Evolutionary conservation across 2,329 filamentous ascomycete genomes (phyloP).

Genomic region (Catunica adiposa): DNA sequence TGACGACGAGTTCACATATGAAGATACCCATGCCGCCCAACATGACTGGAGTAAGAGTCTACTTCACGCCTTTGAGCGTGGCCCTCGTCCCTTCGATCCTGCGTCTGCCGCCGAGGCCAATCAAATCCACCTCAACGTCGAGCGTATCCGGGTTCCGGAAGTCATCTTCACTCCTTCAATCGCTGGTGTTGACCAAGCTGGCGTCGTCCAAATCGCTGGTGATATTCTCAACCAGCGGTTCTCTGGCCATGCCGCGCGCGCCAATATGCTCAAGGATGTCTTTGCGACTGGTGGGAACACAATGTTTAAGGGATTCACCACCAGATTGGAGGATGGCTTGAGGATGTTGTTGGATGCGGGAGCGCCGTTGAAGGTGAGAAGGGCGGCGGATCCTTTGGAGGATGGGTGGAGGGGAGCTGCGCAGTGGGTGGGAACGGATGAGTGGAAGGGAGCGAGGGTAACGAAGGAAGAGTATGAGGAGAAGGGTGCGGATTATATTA

Average conservation of each 20-base stretch:
- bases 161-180: constrained; percentile 86
- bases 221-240: constrained; percentile 80
- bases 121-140: constrained; percentile 90
- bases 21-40: constrained; percentile 81
- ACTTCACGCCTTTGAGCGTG: constrained; percentile 77
- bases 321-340: constrained; percentile 58
- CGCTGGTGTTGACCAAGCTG: constrained; percentile 82
- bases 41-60: constrained; percentile 89
- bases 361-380: constrained; percentile 50
- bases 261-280: constrained; percentile 64
- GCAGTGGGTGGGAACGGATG: constrained; percentile 52
- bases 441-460: constrained; percentile 49
- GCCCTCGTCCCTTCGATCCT: constrained; percentile 69
- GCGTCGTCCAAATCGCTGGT: constrained; percentile 78
- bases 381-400: constrained; percentile 57
- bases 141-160: constrained; percentile 86
- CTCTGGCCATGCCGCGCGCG: constrained; percentile 36
- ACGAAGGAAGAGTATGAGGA: constrained; percentile 73
- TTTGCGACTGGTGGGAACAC: constrained; percentile 93
- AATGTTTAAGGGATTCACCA: constrained; percentile 72
- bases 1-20: constrained; percentile 78
- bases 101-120: constrained; percentile 64
- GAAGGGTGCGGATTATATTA: constrained; percentile 87
- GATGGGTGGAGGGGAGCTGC: constrained; percentile 94
- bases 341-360: constrained; percentile 54